Percentiles rank a stretch among this genome's conserved stretches.
Conservation (phyloP, 257 asterid genomes). For the Solanum chmielewskii region DNA sequence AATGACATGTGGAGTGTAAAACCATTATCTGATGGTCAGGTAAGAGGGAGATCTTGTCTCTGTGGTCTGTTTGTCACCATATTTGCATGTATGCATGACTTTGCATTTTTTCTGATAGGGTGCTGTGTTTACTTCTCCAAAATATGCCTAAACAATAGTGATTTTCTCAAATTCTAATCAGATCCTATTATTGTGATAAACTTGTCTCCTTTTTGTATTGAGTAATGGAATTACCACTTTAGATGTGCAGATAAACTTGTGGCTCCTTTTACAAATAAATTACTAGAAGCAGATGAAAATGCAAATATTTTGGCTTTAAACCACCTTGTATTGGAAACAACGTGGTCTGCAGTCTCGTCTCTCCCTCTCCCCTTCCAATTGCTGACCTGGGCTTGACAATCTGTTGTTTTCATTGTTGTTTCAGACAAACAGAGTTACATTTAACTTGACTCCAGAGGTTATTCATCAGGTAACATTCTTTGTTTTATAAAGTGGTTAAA, state of each 20-base stretch:
- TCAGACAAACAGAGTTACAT: conserved; percentile 92
- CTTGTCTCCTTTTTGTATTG: not conserved
- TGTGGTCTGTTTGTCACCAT: not conserved
- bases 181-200: not conserved
- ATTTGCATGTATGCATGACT: not conserved
- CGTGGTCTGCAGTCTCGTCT: not conserved
- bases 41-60: conserved; percentile 7
- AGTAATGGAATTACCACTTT: not conserved
- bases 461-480: conserved; percentile 69
- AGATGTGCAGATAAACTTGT: not conserved
- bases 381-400: not conserved
- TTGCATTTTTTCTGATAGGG: not conserved
- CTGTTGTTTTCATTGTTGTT: conserved; percentile 16
- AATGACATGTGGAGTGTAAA: conserved; percentile 87
- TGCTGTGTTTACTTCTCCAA: not conserved
- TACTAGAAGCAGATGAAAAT: not conserved
- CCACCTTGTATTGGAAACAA: not conserved
- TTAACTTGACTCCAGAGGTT: conserved; percentile 93
- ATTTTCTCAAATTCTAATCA: not conserved
- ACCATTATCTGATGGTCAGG: conserved; percentile 96
- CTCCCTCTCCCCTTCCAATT: not conserved
- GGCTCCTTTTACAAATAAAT: not conserved
- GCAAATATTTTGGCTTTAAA: not conserved
- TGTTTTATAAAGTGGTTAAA: not conserved
- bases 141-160: not conserved